A percentile compares a stretch with the other conserved stretches of the same genome.
These are phyloP conservation scores for Dillenia turbinata DNA, from an alignment of 164 flowering plant genomes.

Conservation along the genomic window DNA sequence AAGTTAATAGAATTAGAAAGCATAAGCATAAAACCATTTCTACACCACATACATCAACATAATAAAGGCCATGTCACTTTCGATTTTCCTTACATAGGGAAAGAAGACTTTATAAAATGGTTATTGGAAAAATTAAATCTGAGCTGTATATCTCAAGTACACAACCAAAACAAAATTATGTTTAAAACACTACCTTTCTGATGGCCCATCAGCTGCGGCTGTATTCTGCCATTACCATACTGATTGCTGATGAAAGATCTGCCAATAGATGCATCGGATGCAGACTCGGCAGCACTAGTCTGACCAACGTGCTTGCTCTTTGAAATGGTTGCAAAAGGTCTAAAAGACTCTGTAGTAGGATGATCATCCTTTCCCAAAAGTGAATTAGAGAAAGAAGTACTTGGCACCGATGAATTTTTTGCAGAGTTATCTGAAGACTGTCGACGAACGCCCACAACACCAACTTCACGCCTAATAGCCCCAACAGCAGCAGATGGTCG, in stretches of 20 bases:
- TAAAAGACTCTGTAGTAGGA: conserved; percentile 35
- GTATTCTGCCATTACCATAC: conserved; percentile 34
- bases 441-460: conserved; percentile 80
- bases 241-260: conserved; percentile 47
- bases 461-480: conserved; percentile 90
- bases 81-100: too few species aligned
- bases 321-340: conserved; percentile 28
- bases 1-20: too few species aligned
- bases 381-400: conserved; percentile 36
- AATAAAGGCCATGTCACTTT: too few species aligned
- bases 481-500: conserved; percentile 72
- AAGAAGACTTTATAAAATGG: too few species aligned
- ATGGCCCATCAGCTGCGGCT: conserved; percentile 62
- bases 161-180: not conserved
- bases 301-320: conserved; percentile 45
- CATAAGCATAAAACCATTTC: too few species aligned
- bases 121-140: too few species aligned
- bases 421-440: conserved; percentile 44
- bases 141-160: not conserved
- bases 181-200: conserved; percentile 56
- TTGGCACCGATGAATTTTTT: conserved; percentile 37
- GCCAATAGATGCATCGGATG: conserved; percentile 26
- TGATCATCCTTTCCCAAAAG: conserved; percentile 31
- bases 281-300: conserved; percentile 35
- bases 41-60: too few species aligned